Evolutionary conservation across 1,284 basidiomycete genomes (phyloP).

Genomic region (Cryptococcus deneoformans): DNA sequence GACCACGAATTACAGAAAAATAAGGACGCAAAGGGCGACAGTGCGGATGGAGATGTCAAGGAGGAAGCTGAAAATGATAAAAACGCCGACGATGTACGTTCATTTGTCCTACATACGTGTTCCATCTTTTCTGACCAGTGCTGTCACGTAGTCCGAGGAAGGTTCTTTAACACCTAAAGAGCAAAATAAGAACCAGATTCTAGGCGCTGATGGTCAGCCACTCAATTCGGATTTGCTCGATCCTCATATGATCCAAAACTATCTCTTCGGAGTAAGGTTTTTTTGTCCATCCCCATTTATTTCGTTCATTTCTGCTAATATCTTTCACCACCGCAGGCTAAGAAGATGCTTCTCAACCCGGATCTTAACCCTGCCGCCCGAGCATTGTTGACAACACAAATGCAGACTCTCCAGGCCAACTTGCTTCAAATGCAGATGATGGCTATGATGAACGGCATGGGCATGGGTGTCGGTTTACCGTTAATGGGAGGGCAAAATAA

Average conservation of each 20-base stretch:
- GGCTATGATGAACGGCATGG: slow-evolving; percentile 26
- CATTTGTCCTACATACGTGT: too few relatives aligned
- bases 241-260: slow-evolving; percentile 28
- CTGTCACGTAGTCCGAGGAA: slow-evolving; percentile 10
- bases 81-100: too few relatives aligned
- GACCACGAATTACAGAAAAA: slow-evolving; percentile 79
- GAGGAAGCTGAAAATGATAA: background rate
- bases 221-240: slow-evolving; percentile 24
- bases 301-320: background rate
- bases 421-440: slow-evolving; percentile 44
- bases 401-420: slow-evolving; percentile 37
- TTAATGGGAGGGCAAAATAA: slow-evolving; percentile 4
- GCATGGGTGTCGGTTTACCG: slow-evolving; percentile 12
- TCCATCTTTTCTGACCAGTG: too few relatives aligned
- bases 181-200: slow-evolving; percentile 11
- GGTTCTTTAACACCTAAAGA: slow-evolving; percentile 11
- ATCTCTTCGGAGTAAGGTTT: slow-evolving; percentile 25
- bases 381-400: slow-evolving; percentile 23
- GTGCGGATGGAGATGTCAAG: background rate
- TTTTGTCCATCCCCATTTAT: background rate
- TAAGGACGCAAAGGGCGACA: slow-evolving; percentile 61
- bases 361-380: slow-evolving; percentile 6
- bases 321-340: slow-evolving; percentile 18
- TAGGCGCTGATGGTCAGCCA: slow-evolving; percentile 13
- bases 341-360: slow-evolving; percentile 29